phyloP scores from a whole-genome alignment of 2,329 filamentous ascomycete species.

The Ploettnerulaceae sp. region DNA sequence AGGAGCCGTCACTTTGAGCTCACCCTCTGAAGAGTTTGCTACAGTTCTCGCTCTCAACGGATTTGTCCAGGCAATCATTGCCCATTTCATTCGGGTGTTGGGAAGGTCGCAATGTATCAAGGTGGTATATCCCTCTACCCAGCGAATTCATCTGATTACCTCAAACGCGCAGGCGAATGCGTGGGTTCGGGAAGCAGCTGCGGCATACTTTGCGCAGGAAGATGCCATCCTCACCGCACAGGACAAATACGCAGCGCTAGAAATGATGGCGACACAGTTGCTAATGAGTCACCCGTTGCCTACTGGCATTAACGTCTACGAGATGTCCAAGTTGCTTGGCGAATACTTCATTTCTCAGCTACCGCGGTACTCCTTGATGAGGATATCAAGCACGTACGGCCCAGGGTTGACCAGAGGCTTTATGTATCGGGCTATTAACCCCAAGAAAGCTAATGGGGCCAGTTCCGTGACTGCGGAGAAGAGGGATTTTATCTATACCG shows the following conservation, averaged over 20 bases:
- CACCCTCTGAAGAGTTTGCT: background rate
- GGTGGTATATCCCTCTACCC: background rate
- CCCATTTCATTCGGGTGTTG: background rate
- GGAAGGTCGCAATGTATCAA: background rate
- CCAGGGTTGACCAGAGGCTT: background rate
- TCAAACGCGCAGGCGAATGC: background rate
- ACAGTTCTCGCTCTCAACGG: background rate
- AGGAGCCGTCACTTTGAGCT: background rate
- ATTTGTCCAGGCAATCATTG: background rate
- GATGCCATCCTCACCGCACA: background rate
- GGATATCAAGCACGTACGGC: background rate
- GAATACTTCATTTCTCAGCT: background rate
- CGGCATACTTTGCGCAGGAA: background rate
- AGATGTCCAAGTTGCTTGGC: background rate
- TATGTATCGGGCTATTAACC: background rate
- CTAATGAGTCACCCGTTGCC: background rate
- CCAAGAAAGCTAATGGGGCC: background rate
- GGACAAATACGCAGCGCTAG: background rate
- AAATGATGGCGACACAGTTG: background rate
- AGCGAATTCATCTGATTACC: background rate
- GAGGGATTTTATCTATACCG: background rate
- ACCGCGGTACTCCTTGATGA: background rate
- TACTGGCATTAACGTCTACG: background rate
- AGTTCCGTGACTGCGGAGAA: background rate
- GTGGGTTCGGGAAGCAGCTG: background rate